phyloP scores from a whole-genome alignment of 2,329 filamentous ascomycete genomes.

The Stagonosporopsis vannaccii region DNA sequence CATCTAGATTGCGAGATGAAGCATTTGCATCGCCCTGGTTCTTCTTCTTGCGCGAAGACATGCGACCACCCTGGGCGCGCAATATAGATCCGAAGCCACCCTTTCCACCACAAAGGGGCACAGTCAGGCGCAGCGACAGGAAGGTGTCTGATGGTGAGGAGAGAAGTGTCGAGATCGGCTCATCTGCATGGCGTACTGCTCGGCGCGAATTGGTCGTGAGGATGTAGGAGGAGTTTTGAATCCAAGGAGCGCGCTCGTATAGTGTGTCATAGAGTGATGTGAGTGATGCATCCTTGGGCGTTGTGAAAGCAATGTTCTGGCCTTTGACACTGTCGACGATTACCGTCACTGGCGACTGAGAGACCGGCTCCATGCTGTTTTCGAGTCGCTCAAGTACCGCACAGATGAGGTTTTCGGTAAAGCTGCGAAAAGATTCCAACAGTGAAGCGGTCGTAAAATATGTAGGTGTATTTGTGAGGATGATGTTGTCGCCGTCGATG shows the following conservation, averaged over 20 bases:
- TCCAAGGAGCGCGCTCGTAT: constrained; percentile 65
- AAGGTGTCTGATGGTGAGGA: constrained; percentile 67
- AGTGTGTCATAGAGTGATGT: constrained; percentile 72
- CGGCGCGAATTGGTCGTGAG: constrained; percentile 84
- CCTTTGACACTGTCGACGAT: constrained; percentile 86
- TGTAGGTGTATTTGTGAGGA: neutral
- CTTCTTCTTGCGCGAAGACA: constrained; percentile 94
- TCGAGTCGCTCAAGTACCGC: neutral
- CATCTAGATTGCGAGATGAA: constrained; percentile 92
- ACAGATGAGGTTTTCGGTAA: neutral
- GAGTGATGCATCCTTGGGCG: constrained; percentile 72
- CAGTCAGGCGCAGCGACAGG: constrained; percentile 80
- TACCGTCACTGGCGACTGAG: constrained; percentile 56
- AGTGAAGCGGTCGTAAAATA: neutral
- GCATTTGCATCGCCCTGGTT: constrained; percentile 83
- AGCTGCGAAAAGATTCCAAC: neutral
- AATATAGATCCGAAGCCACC: constrained; percentile 98
- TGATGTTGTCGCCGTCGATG: constrained; percentile 1
- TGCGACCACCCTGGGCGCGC: constrained; percentile 93
- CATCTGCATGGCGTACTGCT: constrained; percentile 64
- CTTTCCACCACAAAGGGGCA: constrained; percentile 88
- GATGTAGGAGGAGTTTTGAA: constrained; percentile 67
- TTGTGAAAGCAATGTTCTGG: constrained; percentile 80
- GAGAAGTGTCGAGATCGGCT: constrained; percentile 69
- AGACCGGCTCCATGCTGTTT: constrained; percentile 32